These are phyloP conservation scores for Mycena citricolor DNA, from an alignment of 1,284 basidiomycete genomes.

Conservation along the genomic window DNA sequence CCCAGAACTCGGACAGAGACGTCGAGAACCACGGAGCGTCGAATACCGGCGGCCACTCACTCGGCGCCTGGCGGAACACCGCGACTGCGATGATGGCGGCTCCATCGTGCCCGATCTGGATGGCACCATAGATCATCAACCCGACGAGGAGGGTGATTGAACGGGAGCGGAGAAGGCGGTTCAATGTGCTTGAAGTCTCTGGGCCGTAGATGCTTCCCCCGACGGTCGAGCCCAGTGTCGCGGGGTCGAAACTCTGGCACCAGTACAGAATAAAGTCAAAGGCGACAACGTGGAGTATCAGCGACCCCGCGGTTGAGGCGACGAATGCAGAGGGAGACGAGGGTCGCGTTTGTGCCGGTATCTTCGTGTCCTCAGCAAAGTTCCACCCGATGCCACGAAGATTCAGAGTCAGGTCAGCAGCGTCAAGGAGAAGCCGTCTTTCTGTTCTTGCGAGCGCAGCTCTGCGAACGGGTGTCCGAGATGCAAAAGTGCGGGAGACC, in stretches of 20 bases:
- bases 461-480: slow-evolving; percentile 13
- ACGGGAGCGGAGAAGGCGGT: slow-evolving; percentile 45
- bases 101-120: slow-evolving; percentile 45
- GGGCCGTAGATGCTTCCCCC: slow-evolving; percentile 55
- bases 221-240: slow-evolving; percentile 33
- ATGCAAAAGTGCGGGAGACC: slow-evolving; percentile 16
- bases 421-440: too few species aligned
- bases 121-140: slow-evolving; percentile 38
- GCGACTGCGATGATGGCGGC: slow-evolving; percentile 42
- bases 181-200: slow-evolving; percentile 34
- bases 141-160: slow-evolving; percentile 42
- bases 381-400: slow-evolving; percentile 57
- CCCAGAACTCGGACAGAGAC: slow-evolving; percentile 52
- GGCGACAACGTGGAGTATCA: slow-evolving; percentile 36
- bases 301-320: slow-evolving; percentile 32
- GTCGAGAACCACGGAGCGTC: slow-evolving; percentile 43
- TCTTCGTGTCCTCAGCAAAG: slow-evolving; percentile 43
- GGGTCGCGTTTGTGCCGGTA: slow-evolving; percentile 44
- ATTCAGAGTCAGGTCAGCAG: slow-evolving; percentile 45
- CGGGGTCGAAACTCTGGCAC: slow-evolving; percentile 40
- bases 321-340: slow-evolving; percentile 39
- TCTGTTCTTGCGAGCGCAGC: too few species aligned
- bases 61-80: slow-evolving; percentile 38
- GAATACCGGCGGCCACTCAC: slow-evolving; percentile 49
- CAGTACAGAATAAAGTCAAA: slow-evolving; percentile 42